phyloP scores from a whole-genome alignment of 1,284 basidiomycete species.

The Thecaphora frezii region DNA sequence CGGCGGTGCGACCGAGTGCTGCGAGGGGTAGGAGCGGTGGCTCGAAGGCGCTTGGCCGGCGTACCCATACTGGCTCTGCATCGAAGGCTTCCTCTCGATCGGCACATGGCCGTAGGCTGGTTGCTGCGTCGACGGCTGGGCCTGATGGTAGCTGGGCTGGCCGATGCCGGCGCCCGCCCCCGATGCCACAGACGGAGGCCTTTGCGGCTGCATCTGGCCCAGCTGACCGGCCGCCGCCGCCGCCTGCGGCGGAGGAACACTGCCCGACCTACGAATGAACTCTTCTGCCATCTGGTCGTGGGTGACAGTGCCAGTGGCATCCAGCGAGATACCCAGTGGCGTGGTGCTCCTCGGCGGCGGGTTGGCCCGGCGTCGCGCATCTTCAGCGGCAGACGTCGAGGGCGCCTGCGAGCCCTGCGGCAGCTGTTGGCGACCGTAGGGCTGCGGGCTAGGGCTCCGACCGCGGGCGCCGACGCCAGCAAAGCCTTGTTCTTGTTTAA shows the following conservation, averaged over 20 bases:
- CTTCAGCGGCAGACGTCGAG: conserved; percentile 11
- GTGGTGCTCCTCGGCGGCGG: conserved; percentile 51
- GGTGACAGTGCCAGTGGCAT: conserved; percentile 74
- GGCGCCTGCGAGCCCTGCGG: conserved; percentile 28
- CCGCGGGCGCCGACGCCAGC: conserved; percentile 51
- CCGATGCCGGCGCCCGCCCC: conserved; percentile 1
- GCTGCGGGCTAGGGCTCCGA: conserved; percentile 52
- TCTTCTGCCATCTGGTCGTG: conserved; percentile 76
- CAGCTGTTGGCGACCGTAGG: conserved; percentile 26
- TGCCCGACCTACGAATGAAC: conserved; percentile 61
- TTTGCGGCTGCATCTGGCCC: neutral
- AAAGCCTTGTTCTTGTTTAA: conserved; percentile 39
- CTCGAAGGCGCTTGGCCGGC: neutral
- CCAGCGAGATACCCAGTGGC: conserved; percentile 73
- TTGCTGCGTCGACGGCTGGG: conserved; percentile 39
- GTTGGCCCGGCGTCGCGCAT: conserved; percentile 20
- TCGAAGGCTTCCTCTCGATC: conserved; percentile 1
- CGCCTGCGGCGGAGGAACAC: conserved; percentile 66
- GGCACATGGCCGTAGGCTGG: conserved; percentile 11
- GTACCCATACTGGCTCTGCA: conserved; percentile 19
- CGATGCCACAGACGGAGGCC: neutral
- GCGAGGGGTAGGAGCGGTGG: neutral
- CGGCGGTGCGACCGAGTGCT: neutral
- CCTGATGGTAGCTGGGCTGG: conserved; percentile 24
- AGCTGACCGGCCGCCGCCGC: neutral